Evolutionary conservation across 345 rosid species (phyloP), one percentile per base, ranked within the genome.

Genomic region (Jatropha curcas): DNA sequence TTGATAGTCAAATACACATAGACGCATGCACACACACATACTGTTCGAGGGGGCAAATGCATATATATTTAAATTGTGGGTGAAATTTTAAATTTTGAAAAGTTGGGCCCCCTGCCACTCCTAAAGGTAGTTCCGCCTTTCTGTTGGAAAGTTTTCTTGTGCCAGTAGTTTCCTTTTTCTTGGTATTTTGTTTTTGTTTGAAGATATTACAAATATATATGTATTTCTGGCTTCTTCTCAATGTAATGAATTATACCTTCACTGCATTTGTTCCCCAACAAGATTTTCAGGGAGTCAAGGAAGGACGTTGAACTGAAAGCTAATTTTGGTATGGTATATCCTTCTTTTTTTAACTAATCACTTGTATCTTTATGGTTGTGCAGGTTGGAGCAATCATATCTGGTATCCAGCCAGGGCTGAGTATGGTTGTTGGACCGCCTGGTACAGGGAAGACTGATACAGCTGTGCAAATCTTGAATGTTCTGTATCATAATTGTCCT

Each of bases 381-480:
- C 90, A 95, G 98, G 83, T 89, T 76, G 98, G 97, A 75, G 99
- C 99, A 27, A 95, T 95, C 80, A 87, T 89, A 61, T 95, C 99
- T 72, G 99, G 99, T 73, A 85, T 92, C 80, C 98, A 95, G 83
- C 98, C 99, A 58, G 99, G 99, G 67, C 84, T 95, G 45, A 91
- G 98, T 45, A 92, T 95, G 99, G 98, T 92, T 65, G 99, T 95
- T 20, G 99, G 99, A 79, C 99, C 99, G 34, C 99, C 99, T 19
- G 99, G 99, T 78, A 95, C 98, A 0, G 99, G 99, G 76, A 95
- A 95, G 86, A 95, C 99, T 65, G 99, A 95, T 83, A 95, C 98
- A 65, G 99, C 98, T 48, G 99, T 95, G 82, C 99, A 95, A 79
- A 88, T 95, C 67, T 84, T 95, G 82, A 92, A 92, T 67, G 94